Base-by-base conservation (phyloP, 495 filamentous ascomycete species). In the Letharia lupina region DNA sequence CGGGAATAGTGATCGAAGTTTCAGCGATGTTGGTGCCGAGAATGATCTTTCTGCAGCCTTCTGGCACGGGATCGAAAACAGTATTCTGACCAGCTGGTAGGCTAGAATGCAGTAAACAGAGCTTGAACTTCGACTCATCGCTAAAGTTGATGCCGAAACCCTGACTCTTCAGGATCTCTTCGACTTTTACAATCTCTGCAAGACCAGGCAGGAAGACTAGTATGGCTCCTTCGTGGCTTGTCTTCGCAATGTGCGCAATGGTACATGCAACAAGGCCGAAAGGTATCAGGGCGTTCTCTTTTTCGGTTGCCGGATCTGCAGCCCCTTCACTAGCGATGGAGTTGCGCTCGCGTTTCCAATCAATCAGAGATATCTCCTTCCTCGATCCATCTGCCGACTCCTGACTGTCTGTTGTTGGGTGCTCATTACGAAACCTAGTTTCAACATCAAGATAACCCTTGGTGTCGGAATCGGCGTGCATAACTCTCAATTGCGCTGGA, bases 1-100 rank as follows among this genome's bases (percentile, higher is more conserved):
- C 84, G 13, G 84, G 80, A 48, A 87, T 80, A 4, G 84, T 87
- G 40, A 87, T 70, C 7, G 84, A 86, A 0, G 84, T 85, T 69
- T 87, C 84, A 4, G 84, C 83, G 61, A 87, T 81, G 68, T 87
- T 84, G 0, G 84, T 87, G 15, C 84, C 75, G 15, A 87, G 73
- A 50, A 87, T 80, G 39, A 87, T 77, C 66, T 84, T 81, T 48
- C 84, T 76, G 52, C 81, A 82, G 28, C 81, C 83, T 57, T 68
- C 40, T 20, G 80, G 80, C 12, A 79, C 71, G 8, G 77, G 70
- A 4, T 74, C 72, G 66, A 81, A 78, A 33, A 84, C 74, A 23
- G 82, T 78, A 6, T 72, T 73, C 64, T 84, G 80, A 33, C 72
- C 73, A 16, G 77, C 76, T 10, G 79, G 76, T 16, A 83, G 72